Base-by-base conservation (phyloP, 108 stramenopile genomes). In the Seminavis robusta region DNA sequence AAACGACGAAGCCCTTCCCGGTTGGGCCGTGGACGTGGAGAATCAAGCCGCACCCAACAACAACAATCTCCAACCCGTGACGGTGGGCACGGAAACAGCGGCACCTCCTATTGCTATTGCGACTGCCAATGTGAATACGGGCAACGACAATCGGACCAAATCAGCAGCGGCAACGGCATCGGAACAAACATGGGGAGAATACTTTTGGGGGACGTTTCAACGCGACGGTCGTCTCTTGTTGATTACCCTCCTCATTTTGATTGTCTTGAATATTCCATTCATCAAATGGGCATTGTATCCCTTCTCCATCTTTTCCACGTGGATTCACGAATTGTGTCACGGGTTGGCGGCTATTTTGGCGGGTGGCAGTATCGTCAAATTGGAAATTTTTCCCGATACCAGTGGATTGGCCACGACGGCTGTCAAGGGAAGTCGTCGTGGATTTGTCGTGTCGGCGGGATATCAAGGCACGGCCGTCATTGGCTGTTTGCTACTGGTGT, bases 291-390 rank as follows among this genome's bases (percentile, higher is more conserved):
- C 74, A 2, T 43, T 84, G 3, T 84, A 84, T 58, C 83, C 83
- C 7, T 84, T 84, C 44, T 56, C 44, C 45, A 45, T 84, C 0
- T 84, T 71, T 51, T 74, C 76, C 0, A 84, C 83, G 2, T 84
- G 83, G 83, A 65, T 84, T 25, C 83, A 84, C 58, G 83, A 84
- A 59, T 50, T 76, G 34, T 80, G 63, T 30, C 83, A 84, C 44
- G 83, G 73, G 0, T 24, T 80, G 28, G 79, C 77, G 9, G 77
- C 73, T 19, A 31, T 65, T 24, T 57, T 79, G 11, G 43, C 51
- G 0, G 77, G 77, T 32, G 77, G 77, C 7, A 50, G 41, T 11
- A 50, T 79, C 20, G 2, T 23, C 10, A 61, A 63, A 51, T 41
- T 84, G 13, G 52, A 67, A 27, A 75, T 84, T 38, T 84, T 65